phyloP scores from a whole-genome alignment of 768 basidiomycete species.

The Xanthoconium stramineum region DNA sequence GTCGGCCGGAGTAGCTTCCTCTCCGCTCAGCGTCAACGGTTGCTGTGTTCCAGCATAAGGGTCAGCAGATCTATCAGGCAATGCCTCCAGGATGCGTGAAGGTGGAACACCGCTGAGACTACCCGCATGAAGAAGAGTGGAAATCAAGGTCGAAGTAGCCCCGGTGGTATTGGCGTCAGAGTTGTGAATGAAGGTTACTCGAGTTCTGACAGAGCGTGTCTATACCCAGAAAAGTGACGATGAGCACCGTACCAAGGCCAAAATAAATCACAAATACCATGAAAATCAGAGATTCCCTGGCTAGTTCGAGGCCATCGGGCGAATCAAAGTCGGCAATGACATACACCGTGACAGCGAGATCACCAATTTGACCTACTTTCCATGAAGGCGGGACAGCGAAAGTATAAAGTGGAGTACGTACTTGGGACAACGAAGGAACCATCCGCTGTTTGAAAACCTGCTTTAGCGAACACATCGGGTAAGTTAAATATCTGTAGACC shows the following conservation, averaged over 20 bases:
- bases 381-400: slow-evolving; percentile 3
- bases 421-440: slow-evolving; percentile 63
- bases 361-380: slow-evolving; percentile 12
- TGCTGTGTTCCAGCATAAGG: slow-evolving; percentile 33
- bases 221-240: slow-evolving; percentile 20
- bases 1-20: slow-evolving; percentile 28
- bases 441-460: slow-evolving; percentile 40
- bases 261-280: slow-evolving; percentile 43
- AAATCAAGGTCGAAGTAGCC: slow-evolving; percentile 44
- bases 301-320: slow-evolving; percentile 50
- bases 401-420: slow-evolving; percentile 31
- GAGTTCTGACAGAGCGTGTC: slow-evolving; percentile 45
- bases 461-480: slow-evolving; percentile 28
- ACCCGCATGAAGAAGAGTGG: slow-evolving; percentile 45
- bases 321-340: slow-evolving; percentile 80
- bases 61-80: slow-evolving; percentile 11
- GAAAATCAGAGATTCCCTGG: slow-evolving; percentile 63
- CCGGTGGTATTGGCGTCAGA: slow-evolving; percentile 34
- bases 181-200: slow-evolving; percentile 79
- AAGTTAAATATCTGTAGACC: slow-evolving; percentile 24
- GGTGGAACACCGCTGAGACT: slow-evolving; percentile 32
- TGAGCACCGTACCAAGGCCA: not conserved
- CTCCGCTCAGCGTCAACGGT: slow-evolving; percentile 31
- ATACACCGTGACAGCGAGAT: slow-evolving; percentile 47
- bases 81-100: slow-evolving; percentile 13